Conservation (phyloP, 1,284 basidiomycete genomes). For the Afroboletus lepidellus region DNA sequence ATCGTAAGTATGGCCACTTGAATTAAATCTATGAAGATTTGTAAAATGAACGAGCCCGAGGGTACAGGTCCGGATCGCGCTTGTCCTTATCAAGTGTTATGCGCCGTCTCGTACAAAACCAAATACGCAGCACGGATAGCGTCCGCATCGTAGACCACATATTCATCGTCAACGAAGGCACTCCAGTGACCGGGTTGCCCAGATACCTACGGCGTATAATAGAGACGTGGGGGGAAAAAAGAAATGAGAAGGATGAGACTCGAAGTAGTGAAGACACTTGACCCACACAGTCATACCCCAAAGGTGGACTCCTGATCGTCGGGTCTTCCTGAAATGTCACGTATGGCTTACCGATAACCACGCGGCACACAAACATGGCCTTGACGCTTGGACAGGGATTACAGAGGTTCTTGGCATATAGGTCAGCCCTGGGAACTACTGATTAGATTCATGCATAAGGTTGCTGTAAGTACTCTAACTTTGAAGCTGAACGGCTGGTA, state of each 20-base stretch:
- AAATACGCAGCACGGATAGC: slow-evolving; percentile 31
- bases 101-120: slow-evolving; percentile 19
- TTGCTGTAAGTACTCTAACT: slow-evolving; percentile 10
- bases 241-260: background rate
- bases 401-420: slow-evolving; percentile 14
- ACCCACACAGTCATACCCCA: slow-evolving; percentile 25
- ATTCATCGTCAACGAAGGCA: slow-evolving; percentile 24
- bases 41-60: too few species aligned
- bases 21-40: too few species aligned
- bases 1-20: too few species aligned
- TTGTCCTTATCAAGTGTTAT: background rate
- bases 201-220: slow-evolving; percentile 11
- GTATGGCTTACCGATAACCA: slow-evolving; percentile 21
- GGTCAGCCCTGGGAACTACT: slow-evolving; percentile 14
- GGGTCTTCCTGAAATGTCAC: slow-evolving; percentile 9
- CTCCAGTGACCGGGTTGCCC: slow-evolving; percentile 13
- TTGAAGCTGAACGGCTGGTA: slow-evolving; percentile 24
- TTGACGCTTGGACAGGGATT: slow-evolving; percentile 16
- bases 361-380: slow-evolving; percentile 28
- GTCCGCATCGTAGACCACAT: slow-evolving; percentile 24
- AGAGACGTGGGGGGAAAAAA: background rate
- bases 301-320: slow-evolving; percentile 15
- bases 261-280: background rate
- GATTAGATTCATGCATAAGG: background rate
- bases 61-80: too few species aligned